Base-by-base conservation (phyloP, 2,329 filamentous ascomycete genomes). In the Cadophora sp. region DNA sequence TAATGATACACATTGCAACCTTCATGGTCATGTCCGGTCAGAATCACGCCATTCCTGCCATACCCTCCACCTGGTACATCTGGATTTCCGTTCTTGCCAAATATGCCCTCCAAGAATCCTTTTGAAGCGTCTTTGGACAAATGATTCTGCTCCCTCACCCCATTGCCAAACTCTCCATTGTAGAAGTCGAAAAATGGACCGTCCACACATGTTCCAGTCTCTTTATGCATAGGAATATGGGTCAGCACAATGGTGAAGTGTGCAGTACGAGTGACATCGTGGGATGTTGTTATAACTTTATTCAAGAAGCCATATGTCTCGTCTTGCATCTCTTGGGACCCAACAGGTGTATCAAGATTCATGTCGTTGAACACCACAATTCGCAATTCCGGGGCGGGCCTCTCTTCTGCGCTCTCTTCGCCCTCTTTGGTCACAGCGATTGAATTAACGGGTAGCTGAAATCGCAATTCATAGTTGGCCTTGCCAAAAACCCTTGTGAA, bases 21-120 rank as follows among this genome's bases (percentile, higher is more conserved):
- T 72, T 92, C 92, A 78, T 99, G 96, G 76, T 99, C 96, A 77
- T 99, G 96, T 0, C 96, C 96, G 59, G 94, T 97, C 47, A 99
- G 80, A 30, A 99, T 89, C 6, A 98, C 81, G 0, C 95, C 94
- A 9, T 83, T 85, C 18, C 93, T 84, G 1, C 93, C 93, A 61
- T 81, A 80, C 0, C 93, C 93, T 13, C 79, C 76, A 0, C 83
- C 88, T 0, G 87, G 82, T 0, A 87, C 90, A 36, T 81, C 78
- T 0, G 81, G 73, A 69, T 92, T 85, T 6, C 85, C 87, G 74
- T 83, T 92, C 79, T 96, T 88, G 13, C 93, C 93, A 71, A 93
- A 94, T 2, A 98, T 86, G 1, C 93, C 92, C 78, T 96, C 89
- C 0, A 97, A 81, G n/a, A 97, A 87, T 0, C 90, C 90, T 61